Evolutionary conservation across 2,329 filamentous ascomycete species (phyloP).

Genomic region (Magnaporthiopsis rhizophila): DNA sequence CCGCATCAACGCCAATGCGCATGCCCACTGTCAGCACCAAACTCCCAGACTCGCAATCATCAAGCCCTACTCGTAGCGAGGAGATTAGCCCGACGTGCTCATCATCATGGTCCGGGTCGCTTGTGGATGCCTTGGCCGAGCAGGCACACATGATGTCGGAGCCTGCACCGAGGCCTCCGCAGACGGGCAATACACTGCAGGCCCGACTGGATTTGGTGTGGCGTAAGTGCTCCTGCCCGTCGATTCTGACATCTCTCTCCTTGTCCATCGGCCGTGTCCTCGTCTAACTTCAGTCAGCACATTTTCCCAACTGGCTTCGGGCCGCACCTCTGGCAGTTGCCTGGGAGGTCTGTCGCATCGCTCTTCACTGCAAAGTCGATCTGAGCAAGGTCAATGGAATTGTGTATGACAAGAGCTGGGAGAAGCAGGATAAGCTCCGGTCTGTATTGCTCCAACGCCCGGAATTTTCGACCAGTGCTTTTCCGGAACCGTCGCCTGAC

Average conservation of each 20-base stretch:
- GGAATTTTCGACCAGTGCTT: slow-evolving; percentile 32
- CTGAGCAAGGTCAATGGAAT: slow-evolving; percentile 24
- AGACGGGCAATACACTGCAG: slow-evolving; percentile 9
- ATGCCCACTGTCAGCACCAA: neutral
- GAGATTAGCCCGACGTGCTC: neutral
- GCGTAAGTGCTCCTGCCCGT: slow-evolving; percentile 24
- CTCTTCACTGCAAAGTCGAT: slow-evolving; percentile 35
- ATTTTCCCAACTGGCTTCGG: slow-evolving; percentile 31
- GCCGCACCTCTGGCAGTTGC: slow-evolving; percentile 38
- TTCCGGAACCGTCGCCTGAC: slow-evolving; percentile 38
- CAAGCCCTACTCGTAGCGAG: neutral
- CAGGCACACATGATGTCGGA: neutral
- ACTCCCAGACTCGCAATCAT: neutral
- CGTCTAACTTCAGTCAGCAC: slow-evolving; percentile 20
- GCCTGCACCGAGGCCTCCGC: neutral
- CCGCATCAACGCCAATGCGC: neutral
- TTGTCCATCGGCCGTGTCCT: neutral
- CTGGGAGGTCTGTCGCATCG: slow-evolving; percentile 45
- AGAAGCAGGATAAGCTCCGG: slow-evolving; percentile 36
- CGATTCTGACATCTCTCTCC: neutral
- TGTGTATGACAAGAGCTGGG: slow-evolving; percentile 31
- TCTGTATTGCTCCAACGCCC: slow-evolving; percentile 28
- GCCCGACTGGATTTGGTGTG: slow-evolving; percentile 28
- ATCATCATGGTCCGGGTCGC: neutral
- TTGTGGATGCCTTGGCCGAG: neutral